These are phyloP conservation scores for Malania oleifera DNA, from an alignment of 164 flowering plant genomes.

Conservation along the genomic window DNA sequence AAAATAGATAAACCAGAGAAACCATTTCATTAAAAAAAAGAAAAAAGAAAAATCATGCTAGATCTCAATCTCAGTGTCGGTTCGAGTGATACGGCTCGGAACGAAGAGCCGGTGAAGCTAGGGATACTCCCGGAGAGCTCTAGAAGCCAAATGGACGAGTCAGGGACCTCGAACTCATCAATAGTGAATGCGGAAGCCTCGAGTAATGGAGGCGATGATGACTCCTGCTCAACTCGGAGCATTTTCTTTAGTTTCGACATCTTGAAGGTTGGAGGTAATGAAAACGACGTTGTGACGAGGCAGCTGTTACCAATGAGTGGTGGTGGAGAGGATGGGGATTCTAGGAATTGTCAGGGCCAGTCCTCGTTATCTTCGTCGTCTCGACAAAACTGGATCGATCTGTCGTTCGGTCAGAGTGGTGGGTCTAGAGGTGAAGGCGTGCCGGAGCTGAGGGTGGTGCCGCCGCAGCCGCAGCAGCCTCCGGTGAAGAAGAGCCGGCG, in stretches of 20 bases:
- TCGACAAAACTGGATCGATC: constrained; percentile 39
- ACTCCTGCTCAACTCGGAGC: constrained; percentile 32
- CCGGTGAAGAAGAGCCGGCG: constrained; percentile 76
- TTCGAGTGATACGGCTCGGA: constrained; percentile 24
- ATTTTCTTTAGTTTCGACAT: constrained; percentile 37
- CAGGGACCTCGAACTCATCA: constrained; percentile 62
- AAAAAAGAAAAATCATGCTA: constrained; percentile 25
- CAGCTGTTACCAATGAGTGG: constrained; percentile 39
- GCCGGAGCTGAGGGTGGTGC: constrained; percentile 15
- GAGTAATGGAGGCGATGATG: constrained; percentile 43
- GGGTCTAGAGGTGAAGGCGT: too few species aligned
- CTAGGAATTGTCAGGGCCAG: constrained; percentile 9
- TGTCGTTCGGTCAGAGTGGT: constrained; percentile 21
- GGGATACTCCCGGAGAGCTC: constrained; percentile 24
- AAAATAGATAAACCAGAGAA: neutral
- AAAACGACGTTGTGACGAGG: constrained; percentile 28
- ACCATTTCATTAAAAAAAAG: neutral
- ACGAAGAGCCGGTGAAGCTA: constrained; percentile 7
- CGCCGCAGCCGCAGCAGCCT: constrained; percentile 28
- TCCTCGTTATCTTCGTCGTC: constrained; percentile 19
- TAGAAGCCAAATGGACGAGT: constrained; percentile 42
- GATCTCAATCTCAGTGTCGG: constrained; percentile 50
- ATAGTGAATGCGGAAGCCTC: constrained; percentile 57
- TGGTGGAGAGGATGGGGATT: constrained; percentile 14
- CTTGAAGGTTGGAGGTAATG: constrained; percentile 16